Conservation (phyloP, 371 early-diverging fungal species). For the Mortierella sp. region DNA sequence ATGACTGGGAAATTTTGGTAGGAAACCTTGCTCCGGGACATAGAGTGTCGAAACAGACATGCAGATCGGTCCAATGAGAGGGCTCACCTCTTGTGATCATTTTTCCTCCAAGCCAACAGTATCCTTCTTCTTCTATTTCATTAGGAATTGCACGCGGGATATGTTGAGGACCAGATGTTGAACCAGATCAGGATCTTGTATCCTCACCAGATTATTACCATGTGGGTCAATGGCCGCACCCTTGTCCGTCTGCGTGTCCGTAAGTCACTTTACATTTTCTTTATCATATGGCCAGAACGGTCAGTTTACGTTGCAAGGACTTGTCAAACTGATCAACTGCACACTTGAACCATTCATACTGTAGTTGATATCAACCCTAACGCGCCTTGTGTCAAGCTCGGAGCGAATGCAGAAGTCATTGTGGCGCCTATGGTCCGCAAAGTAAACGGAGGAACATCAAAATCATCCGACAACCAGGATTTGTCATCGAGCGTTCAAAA, state of each 20-base stretch:
- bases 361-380: conserved; percentile 75
- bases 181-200: conserved; percentile 84
- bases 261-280: conserved; percentile 45
- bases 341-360: background rate
- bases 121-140: background rate
- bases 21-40: conserved; percentile 6
- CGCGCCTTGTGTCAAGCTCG: conserved; percentile 70
- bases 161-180: conserved; percentile 84
- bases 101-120: background rate
- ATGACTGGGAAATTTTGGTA: conserved; percentile 93
- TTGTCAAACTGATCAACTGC: background rate
- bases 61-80: conserved; percentile 15
- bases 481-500: conserved; percentile 30
- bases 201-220: conserved; percentile 73
- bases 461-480: conserved; percentile 42
- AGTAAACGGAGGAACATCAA: conserved; percentile 34
- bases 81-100: background rate
- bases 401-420: conserved; percentile 81
- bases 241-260: conserved; percentile 69
- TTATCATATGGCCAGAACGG: background rate
- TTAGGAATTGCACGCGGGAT: conserved; percentile 86
- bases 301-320: background rate
- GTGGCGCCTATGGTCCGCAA: conserved; percentile 83
- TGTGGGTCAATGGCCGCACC: conserved; percentile 83
- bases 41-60: conserved; percentile 7